Evolutionary conservation across 1,139 yeast genomes (phyloP).

Genomic region (Yamadazyma buinensis): DNA sequence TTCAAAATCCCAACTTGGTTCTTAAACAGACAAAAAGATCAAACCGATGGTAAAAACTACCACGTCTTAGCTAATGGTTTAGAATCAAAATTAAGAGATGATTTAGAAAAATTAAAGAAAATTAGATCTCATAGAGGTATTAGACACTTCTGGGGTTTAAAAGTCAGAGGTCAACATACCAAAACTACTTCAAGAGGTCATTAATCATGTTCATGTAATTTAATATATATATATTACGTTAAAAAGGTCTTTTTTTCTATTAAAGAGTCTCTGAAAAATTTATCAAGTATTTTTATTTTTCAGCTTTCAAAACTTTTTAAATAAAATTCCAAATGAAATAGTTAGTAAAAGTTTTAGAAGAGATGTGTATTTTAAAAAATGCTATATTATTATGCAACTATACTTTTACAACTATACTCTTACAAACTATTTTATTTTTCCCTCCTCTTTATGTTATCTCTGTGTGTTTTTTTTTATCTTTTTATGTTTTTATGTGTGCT

Average conservation of each 20-base stretch:
- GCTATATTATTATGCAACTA: no score
- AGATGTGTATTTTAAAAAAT: no score
- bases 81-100: slow-evolving; percentile 99
- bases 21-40: slow-evolving; percentile 99
- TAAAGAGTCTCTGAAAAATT: no score
- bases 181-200: slow-evolving; percentile 98
- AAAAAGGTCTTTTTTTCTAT: neutral
- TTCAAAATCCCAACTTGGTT: slow-evolving; percentile 99
- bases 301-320: neutral
- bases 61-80: slow-evolving; percentile 98
- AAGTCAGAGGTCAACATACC: slow-evolving; percentile 99
- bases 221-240: slow-evolving; percentile 17
- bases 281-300: neutral
- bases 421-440: no score
- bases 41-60: slow-evolving; percentile 98
- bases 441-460: neutral
- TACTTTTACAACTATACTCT: no score
- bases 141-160: slow-evolving; percentile 99
- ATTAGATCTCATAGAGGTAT: slow-evolving; percentile 99
- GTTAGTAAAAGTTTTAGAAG: no score
- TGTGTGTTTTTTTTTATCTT: neutral
- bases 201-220: slow-evolving; percentile 28
- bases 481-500: no score
- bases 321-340: no score
- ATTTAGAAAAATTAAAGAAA: slow-evolving; percentile 99